Percentiles rank a stretch among this genome's conserved stretches.
Conservation (phyloP, 192 early-diverging fungal genomes). For the Haplosporangium gracile region DNA sequence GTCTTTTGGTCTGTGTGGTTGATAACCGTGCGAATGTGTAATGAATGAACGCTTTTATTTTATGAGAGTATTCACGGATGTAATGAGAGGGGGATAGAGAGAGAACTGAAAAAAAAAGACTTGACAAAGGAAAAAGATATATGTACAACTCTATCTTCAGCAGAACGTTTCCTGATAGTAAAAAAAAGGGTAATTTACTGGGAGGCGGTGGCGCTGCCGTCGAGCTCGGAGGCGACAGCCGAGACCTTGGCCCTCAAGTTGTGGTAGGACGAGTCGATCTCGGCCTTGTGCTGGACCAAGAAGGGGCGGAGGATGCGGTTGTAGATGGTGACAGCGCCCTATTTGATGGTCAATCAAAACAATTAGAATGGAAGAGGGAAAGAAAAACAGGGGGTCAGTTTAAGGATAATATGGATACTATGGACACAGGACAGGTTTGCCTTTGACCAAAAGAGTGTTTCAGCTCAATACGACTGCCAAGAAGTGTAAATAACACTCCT, state of each 20-base stretch:
- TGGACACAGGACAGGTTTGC: neutral
- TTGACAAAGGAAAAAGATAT: neutral
- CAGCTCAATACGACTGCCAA: neutral
- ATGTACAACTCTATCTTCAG: neutral
- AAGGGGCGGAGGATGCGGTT: slow-evolving; percentile 78
- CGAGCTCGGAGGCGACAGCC: slow-evolving; percentile 50
- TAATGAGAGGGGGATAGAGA: too few species aligned
- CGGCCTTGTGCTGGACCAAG: slow-evolving; percentile 65
- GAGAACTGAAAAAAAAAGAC: too few species aligned
- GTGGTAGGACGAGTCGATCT: slow-evolving; percentile 56
- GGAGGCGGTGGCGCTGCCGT: slow-evolving; percentile 31
- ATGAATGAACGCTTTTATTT: too few species aligned
- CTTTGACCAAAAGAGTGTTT: neutral
- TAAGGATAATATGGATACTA: neutral
- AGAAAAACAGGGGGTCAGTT: slow-evolving; percentile 11
- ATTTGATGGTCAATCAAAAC: neutral
- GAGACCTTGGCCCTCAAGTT: slow-evolving; percentile 58
- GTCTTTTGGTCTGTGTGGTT: too few species aligned
- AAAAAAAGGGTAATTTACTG: slow-evolving; percentile 21
- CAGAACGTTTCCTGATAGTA: too few species aligned
- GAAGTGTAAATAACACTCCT: neutral
- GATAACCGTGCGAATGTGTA: too few species aligned
- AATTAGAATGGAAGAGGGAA: neutral
- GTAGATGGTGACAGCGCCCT: slow-evolving; percentile 91
- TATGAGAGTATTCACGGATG: too few species aligned